These are phyloP conservation scores for Escovopsis sp. DNA, from an alignment of 2,329 filamentous ascomycete genomes.

Conservation along the genomic window DNA sequence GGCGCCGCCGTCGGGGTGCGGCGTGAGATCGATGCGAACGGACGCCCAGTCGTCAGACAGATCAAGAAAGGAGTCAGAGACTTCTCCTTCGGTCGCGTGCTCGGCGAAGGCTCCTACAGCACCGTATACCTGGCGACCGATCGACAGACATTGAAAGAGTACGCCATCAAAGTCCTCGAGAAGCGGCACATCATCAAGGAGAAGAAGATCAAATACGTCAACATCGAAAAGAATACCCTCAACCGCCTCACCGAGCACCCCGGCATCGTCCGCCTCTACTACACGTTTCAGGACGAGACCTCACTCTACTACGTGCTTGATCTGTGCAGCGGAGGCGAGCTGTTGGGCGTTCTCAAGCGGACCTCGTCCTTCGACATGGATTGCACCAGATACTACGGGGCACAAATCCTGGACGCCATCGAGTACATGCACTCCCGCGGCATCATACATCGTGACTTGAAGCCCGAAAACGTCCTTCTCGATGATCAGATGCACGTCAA, in stretches of 20 bases:
- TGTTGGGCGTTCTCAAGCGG: slow-evolving; percentile 85
- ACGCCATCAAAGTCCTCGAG: slow-evolving; percentile 94
- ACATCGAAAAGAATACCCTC: slow-evolving; percentile 96
- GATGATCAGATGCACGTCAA: slow-evolving; percentile 97
- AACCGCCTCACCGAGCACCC: slow-evolving; percentile 94
- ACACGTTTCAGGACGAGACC: slow-evolving; percentile 94
- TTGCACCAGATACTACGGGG: slow-evolving; percentile 85
- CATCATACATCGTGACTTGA: slow-evolving; percentile 91
- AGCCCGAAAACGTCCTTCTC: slow-evolving; percentile 90
- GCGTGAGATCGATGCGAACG: slow-evolving; percentile 72
- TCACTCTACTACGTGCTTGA: slow-evolving; percentile 96
- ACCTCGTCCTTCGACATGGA: slow-evolving; percentile 90
- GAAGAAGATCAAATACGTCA: slow-evolving; percentile 99
- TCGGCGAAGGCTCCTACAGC: slow-evolving; percentile 96
- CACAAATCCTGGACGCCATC: slow-evolving; percentile 90
- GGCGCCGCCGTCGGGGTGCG: slow-evolving; percentile 76
- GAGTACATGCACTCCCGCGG: slow-evolving; percentile 96
- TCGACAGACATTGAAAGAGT: slow-evolving; percentile 85
- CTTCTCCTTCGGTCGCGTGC: slow-evolving; percentile 78
- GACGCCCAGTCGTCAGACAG: slow-evolving; percentile 63
- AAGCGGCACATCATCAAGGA: slow-evolving; percentile 99
- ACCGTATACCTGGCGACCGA: slow-evolving; percentile 89
- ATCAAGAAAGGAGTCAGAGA: slow-evolving; percentile 97
- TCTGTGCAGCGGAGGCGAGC: slow-evolving; percentile 78
- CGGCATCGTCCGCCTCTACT: slow-evolving; percentile 90